phyloP scores from a whole-genome alignment of 2,329 filamentous ascomycete genomes.

The Nemania bipapillata region DNA sequence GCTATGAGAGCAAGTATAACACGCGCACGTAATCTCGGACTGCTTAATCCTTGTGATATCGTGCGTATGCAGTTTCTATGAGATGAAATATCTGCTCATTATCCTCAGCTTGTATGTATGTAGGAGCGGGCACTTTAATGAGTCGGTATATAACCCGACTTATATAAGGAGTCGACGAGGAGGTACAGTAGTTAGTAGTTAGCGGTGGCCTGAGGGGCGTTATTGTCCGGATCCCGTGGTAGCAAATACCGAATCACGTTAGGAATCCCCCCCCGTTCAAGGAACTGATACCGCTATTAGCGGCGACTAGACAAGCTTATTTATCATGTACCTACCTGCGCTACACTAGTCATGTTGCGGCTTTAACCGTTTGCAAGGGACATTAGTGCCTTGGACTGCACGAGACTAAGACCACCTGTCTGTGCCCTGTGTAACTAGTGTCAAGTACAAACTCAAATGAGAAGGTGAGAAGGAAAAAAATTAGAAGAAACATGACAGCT shows the following conservation, averaged over 20 bases:
- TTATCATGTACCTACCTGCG: neutral
- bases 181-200: neutral
- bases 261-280: neutral
- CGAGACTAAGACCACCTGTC: conserved; percentile 7
- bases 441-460: conserved; percentile 25
- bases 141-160: neutral
- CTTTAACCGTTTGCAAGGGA: conserved; percentile 24
- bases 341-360: conserved; percentile 19
- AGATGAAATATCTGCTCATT: neutral
- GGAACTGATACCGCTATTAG: neutral
- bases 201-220: neutral
- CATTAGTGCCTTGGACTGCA: conserved; percentile 9
- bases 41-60: neutral
- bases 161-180: neutral
- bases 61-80: neutral
- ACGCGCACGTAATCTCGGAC: neutral
- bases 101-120: no score
- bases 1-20: neutral
- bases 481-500: conserved; percentile 10
- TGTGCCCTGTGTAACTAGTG: neutral
- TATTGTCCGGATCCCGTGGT: conserved; percentile 1
- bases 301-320: neutral
- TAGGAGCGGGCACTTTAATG: neutral
- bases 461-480: conserved; percentile 25
- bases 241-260: conserved; percentile 2